Conservation (phyloP, 805 yeast species). For the Blastobotrys mokoenaii region DNA sequence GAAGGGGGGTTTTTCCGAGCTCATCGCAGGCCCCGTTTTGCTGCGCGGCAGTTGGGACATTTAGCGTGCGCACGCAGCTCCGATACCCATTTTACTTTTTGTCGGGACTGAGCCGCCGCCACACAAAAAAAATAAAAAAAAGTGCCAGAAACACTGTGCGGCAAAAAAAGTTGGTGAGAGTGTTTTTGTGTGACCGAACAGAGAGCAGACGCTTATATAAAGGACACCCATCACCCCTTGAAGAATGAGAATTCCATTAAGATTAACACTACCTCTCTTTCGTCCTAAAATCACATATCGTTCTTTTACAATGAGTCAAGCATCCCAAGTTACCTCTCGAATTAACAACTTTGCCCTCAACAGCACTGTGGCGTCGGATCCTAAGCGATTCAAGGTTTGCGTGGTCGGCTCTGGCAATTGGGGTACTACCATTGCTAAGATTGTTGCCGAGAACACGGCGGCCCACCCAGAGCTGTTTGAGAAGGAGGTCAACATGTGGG, state of each 20-base stretch:
- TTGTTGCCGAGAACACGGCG: constrained; percentile 79
- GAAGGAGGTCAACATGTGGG: constrained; percentile 89
- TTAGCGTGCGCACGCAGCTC: not conserved
- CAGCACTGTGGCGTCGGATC: constrained; percentile 8
- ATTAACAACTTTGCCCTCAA: constrained; percentile 6
- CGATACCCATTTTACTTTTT: not conserved
- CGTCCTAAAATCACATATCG: no score
- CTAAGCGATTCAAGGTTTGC: constrained; percentile 44
- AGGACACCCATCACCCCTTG: no score
- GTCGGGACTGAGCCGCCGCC: not conserved
- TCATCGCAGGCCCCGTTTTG: not conserved
- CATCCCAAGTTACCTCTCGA: constrained; percentile 3
- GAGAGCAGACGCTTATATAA: no score
- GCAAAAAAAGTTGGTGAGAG: no score
- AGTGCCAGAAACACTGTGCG: no score
- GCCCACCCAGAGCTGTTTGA: constrained; percentile 67
- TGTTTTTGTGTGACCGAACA: no score
- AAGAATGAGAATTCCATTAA: no score
- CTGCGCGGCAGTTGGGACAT: no score
- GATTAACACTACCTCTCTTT: no score
- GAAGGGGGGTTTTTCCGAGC: not conserved
- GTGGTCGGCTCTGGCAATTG: constrained; percentile 97
- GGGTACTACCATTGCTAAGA: constrained; percentile 97
- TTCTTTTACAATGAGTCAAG: not conserved
- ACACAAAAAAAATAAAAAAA: not conserved